phyloP scores from a whole-genome alignment of 1,284 basidiomycete genomes.

The Pseudozyma sp. region DNA sequence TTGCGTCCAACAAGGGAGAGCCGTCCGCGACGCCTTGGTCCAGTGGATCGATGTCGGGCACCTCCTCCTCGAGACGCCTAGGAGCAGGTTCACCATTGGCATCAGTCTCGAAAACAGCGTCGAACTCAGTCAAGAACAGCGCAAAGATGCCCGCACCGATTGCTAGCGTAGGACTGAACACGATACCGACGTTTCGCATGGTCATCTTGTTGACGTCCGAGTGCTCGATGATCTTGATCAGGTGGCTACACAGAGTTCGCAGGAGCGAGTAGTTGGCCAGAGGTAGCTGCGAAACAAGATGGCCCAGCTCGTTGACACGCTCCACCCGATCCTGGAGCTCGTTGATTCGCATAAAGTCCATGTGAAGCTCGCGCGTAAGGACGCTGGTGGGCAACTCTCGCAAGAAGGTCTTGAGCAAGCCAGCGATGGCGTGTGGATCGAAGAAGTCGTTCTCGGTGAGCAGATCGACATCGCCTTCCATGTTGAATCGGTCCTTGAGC shows the following conservation, averaged over 20 bases:
- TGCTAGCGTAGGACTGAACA: conserved; percentile 72
- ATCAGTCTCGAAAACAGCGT: conserved; percentile 60
- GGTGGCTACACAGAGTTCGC: conserved; percentile 90
- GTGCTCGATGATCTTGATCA: conserved; percentile 94
- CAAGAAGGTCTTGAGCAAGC: conserved; percentile 65
- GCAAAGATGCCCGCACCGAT: conserved; percentile 65
- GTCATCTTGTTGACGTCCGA: conserved; percentile 96
- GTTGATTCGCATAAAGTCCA: conserved; percentile 63
- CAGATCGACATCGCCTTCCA: conserved; percentile 70
- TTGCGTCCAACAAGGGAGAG: background rate
- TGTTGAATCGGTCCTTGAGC: conserved; percentile 91
- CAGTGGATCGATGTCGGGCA: background rate
- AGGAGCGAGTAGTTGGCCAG: conserved; percentile 92
- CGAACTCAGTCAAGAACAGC: conserved; percentile 63
- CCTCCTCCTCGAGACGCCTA: conserved; percentile 47
- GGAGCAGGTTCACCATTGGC: conserved; percentile 57
- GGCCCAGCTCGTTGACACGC: conserved; percentile 85
- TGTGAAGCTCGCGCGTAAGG: conserved; percentile 60
- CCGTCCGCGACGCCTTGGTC: conserved; percentile 8
- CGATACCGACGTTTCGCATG: conserved; percentile 97
- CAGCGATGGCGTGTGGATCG: conserved; percentile 65
- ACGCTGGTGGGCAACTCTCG: conserved; percentile 63
- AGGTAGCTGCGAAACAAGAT: conserved; percentile 86
- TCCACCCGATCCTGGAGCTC: conserved; percentile 89
- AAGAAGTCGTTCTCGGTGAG: conserved; percentile 53